Evolutionary conservation across 1,284 basidiomycete species (phyloP), one percentile per base, ranked within the genome.

Genomic region (Psilocybe mexicana): DNA sequence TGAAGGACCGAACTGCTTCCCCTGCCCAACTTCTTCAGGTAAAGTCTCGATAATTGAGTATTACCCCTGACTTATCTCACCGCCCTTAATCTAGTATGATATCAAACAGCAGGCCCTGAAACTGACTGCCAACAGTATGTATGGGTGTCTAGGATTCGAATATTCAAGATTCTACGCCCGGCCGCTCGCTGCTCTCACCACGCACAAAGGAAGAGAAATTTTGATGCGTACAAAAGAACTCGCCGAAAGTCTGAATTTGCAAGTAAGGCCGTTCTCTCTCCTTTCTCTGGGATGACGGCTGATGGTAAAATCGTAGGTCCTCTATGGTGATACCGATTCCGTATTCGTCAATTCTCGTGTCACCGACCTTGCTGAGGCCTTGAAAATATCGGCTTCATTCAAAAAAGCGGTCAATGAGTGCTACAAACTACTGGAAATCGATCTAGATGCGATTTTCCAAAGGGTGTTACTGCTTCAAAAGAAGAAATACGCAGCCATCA

Each of bases 101-200:
- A 98, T 99, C 78, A 96, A 96, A 72, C 97, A 99, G 70, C 88
- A 93, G 71, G 97, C 97, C 4, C 81, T 99, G 58, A 99, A 99
- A 78, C 87, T 99, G 52, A 99, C 96, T 1, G 97, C 97, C 59
- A 99, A 99, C 79, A 96, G 93, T 79, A 99, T 99, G 96, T 99
- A 99, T 74, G 97, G 97, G 24, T 99, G 97, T 81, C 88, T 99
- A 30, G 97, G 97, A 54, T 99, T 98, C 72, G 94, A 96, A 70
- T 93, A 96, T 63, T 98, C 96, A 18, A 82, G 97, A 48, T 99
- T 99, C 80, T 98, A 96, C 65, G 97, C 96, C n/a, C 85, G 93
- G 38, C 94, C 96, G 0, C 85, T 99, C 12, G 97, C 97, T 6
- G 94, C 96, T 44, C 83, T 99, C 54, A 98, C 96, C 25, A 99